phyloP scores from a whole-genome alignment of 2,329 filamentous ascomycete species.

The Albophoma yamanashiensis region DNA sequence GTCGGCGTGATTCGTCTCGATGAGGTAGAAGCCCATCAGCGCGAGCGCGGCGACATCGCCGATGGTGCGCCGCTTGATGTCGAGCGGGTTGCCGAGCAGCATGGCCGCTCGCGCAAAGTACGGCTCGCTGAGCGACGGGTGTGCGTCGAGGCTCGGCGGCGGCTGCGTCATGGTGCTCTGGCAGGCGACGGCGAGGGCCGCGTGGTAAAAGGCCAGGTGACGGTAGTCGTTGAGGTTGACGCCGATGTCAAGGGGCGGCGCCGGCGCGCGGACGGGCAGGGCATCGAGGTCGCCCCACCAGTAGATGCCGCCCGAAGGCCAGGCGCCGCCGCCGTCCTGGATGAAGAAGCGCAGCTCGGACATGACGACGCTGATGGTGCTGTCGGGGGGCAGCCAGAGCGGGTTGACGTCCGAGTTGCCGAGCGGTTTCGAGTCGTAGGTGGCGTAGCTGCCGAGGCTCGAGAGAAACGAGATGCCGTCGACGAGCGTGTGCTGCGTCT shows the following conservation, averaged over 20 bases:
- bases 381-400: constrained; percentile 23
- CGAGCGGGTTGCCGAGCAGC: constrained; percentile 36
- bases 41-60: constrained; percentile 32
- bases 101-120: constrained; percentile 32
- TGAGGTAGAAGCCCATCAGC: constrained; percentile 36
- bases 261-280: constrained; percentile 14
- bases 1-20: constrained; percentile 38
- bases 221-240: constrained; percentile 18
- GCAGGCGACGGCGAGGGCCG: constrained; percentile 30
- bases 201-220: constrained; percentile 33
- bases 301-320: constrained; percentile 34
- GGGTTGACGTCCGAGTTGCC: constrained; percentile 26
- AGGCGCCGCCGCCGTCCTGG: constrained; percentile 31
- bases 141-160: constrained; percentile 14
- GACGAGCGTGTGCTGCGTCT: background rate
- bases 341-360: constrained; percentile 30
- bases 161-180: constrained; percentile 4
- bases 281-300: constrained; percentile 33
- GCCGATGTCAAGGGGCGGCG: constrained; percentile 8
- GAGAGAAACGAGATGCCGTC: constrained; percentile 21
- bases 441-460: constrained; percentile 34
- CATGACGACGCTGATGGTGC: constrained; percentile 27
- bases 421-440: constrained; percentile 32
- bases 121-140: constrained; percentile 26
- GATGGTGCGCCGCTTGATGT: constrained; percentile 27